phyloP scores from a whole-genome alignment of 768 basidiomycete genomes.

The Lactarius tabidus region DNA sequence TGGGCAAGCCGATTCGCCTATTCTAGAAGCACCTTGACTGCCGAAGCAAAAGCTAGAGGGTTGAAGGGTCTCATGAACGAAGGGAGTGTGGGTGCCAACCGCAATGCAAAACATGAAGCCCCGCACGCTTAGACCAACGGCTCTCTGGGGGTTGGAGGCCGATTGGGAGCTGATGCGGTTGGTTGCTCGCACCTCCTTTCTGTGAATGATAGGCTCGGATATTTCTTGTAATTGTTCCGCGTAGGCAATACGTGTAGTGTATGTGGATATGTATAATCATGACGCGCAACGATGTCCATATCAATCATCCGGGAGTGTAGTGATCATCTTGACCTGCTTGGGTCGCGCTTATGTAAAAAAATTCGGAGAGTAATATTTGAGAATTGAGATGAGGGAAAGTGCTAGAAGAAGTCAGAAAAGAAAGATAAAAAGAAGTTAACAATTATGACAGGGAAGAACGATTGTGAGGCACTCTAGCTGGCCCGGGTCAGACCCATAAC shows the following conservation, averaged over 20 bases:
- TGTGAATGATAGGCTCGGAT: neutral
- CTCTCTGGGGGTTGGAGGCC: constrained; percentile 55
- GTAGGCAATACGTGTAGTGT: neutral
- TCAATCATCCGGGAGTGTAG: neutral
- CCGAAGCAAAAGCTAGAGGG: constrained; percentile 23
- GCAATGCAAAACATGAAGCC: constrained; percentile 92
- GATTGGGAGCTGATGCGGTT: constrained; percentile 86
- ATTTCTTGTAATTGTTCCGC: constrained; percentile 1
- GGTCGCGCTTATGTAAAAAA: no score
- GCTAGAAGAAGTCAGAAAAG: no score
- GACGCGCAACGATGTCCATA: neutral
- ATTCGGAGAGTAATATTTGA: no score
- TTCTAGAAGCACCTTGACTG: constrained; percentile 53
- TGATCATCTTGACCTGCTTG: constrained; percentile 27
- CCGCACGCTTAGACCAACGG: constrained; percentile 99
- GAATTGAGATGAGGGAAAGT: no score
- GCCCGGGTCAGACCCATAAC: neutral
- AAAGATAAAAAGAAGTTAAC: no score
- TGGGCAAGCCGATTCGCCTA: constrained; percentile 96
- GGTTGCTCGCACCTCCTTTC: constrained; percentile 23
- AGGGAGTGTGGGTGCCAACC: constrained; percentile 31
- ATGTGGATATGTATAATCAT: neutral
- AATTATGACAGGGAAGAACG: no score
- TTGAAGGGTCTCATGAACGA: constrained; percentile 27
- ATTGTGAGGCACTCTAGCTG: neutral